These are phyloP conservation scores for Dorcoceras hygrometricum DNA, from an alignment of 257 asterid species.

Conservation along the genomic window DNA sequence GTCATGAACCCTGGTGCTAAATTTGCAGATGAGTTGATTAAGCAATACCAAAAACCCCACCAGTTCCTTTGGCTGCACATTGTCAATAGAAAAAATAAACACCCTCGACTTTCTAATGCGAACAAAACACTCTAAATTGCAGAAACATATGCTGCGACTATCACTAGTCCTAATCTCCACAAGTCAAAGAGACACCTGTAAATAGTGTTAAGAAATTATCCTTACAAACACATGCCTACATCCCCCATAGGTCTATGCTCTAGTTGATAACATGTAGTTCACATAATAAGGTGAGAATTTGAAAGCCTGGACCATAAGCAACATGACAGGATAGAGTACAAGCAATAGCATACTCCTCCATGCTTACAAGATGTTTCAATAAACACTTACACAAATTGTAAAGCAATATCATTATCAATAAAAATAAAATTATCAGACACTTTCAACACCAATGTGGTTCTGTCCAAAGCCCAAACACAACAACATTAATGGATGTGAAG, in stretches of 20 bases:
- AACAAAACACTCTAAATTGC: neutral
- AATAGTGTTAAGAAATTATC: neutral
- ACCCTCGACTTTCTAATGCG: slow-evolving; percentile 15
- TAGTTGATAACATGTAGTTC: slow-evolving; percentile 1
- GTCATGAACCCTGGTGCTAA: slow-evolving; percentile 56
- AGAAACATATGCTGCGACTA: neutral
- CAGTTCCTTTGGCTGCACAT: slow-evolving; percentile 85
- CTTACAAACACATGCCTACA: neutral
- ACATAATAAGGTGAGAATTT: neutral
- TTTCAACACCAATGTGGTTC: slow-evolving; percentile 1
- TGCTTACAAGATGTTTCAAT: neutral
- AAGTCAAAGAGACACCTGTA: slow-evolving; percentile 8
- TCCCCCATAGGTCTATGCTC: no score
- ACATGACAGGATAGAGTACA: slow-evolving; percentile 1
- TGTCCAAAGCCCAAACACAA: neutral
- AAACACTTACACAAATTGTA: slow-evolving; percentile 9
- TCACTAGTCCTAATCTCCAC: neutral
- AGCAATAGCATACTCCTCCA: slow-evolving; percentile 10
- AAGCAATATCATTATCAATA: slow-evolving; percentile 19
- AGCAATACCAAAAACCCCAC: slow-evolving; percentile 76
- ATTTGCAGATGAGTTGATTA: slow-evolving; percentile 93
- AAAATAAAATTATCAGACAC: neutral
- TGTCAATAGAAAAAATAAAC: slow-evolving; percentile 19
- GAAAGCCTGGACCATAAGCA: slow-evolving; percentile 9
- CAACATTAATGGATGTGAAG: neutral